Base-by-base conservation (phyloP, 345 rosid genomes). In the Abelmoschus esculentus region DNA sequence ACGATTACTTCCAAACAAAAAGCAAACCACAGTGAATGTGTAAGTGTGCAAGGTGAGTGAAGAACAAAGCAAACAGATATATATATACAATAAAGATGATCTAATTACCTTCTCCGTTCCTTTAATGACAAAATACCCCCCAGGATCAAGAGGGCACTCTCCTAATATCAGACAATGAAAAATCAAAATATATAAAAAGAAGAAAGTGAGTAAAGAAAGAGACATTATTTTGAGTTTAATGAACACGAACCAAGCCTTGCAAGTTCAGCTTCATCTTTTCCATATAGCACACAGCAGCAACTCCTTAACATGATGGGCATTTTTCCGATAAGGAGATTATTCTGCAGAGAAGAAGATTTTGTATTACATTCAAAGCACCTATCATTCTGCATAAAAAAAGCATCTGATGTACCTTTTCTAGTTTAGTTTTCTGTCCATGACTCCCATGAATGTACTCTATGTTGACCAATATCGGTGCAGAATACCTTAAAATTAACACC, bases 71-170 rank as follows among this genome's bases (percentile, higher is more conserved):
- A 64, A 46, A 13, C 34, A 65, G n/a, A 64, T 65, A 65, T 1
- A 6, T 1, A 6, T 22, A 28, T 22, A 22, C 7, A 66, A 66
- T 28, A 53, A 47, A 54, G 32, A 18, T 6, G 40, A n/a, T 55
- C 19, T 69, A 31, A 46, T 59, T 50, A 93, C 97, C 97, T 91
- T 93, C 79, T 93, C 97, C 0, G 88, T 81, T 72, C 98, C 98
- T 79, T 91, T 93, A 59, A 89, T 83, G 60, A 93, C 60, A 77
- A 93, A 93, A 85, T 93, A 93, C 61, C 97, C 97, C 65, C 98
- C 97, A 61, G 97, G 96, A 74, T 93, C 98, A 61, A 89, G 90
- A 76, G 97, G 98, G 74, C 98, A 93, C 82, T 93, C 98, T 75
- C 98, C 98, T 93, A 60, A 72, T 73, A 44, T 7, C 76, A 76